phyloP scores from a whole-genome alignment of 768 basidiomycete species.

The Piloderma croceum region DNA sequence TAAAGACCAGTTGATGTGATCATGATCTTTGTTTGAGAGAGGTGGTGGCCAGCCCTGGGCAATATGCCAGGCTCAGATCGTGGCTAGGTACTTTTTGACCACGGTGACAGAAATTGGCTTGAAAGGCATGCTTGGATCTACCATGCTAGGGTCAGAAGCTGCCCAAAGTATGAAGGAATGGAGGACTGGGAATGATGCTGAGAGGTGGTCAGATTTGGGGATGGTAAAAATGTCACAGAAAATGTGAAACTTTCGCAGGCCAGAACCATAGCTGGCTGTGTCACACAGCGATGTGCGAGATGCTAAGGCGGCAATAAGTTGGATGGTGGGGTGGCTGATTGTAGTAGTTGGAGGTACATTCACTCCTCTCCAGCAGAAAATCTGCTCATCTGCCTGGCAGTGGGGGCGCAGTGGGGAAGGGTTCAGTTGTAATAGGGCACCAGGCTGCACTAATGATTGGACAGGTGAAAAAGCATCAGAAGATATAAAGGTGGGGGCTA shows the following conservation, averaged over 20 bases:
- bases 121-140: slow-evolving; percentile 15
- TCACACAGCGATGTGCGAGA: slow-evolving; percentile 18
- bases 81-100: slow-evolving; percentile 30
- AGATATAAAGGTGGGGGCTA: no score
- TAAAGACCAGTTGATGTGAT: slow-evolving; percentile 24
- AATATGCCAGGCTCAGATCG: slow-evolving; percentile 33
- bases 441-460: no score
- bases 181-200: slow-evolving; percentile 22
- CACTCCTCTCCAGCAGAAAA: slow-evolving; percentile 30
- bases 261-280: slow-evolving; percentile 14
- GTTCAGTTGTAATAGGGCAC: slow-evolving; percentile 6
- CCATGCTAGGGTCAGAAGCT: slow-evolving; percentile 20
- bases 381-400: slow-evolving; percentile 19
- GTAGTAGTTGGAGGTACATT: slow-evolving; percentile 19
- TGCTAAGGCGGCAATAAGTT: slow-evolving; percentile 12
- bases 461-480: no score
- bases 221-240: slow-evolving; percentile 29
- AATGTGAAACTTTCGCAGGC: slow-evolving; percentile 24
- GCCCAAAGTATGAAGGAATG: slow-evolving; percentile 35
- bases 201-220: slow-evolving; percentile 19
- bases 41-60: slow-evolving; percentile 34
- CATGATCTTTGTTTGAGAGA: slow-evolving; percentile 12
- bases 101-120: slow-evolving; percentile 25
- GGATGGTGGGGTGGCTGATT: slow-evolving; percentile 18
- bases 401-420: slow-evolving; percentile 20